phyloP scores from a whole-genome alignment of 805 yeast species.

The Candida maris region DNA sequence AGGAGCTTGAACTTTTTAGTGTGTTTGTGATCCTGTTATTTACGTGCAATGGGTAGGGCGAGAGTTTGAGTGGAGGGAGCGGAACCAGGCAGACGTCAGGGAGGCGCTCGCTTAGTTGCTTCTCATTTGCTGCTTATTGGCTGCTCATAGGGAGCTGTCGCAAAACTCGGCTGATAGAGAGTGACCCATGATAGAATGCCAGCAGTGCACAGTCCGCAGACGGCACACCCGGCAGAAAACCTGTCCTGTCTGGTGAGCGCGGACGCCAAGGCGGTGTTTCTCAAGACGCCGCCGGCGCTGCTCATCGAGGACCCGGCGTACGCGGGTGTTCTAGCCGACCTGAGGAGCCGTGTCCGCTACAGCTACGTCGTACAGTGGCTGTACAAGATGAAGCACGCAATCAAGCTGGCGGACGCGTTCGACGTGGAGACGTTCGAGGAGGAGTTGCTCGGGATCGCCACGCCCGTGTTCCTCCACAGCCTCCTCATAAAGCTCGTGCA shows the following conservation, averaged over 20 bases:
- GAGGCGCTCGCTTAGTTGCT: too few relatives aligned
- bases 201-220: constrained; percentile 4
- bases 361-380: constrained; percentile 53
- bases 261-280: constrained; percentile 34
- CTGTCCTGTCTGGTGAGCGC: constrained; percentile 30
- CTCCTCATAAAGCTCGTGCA: constrained; percentile 42
- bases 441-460: constrained; percentile 47
- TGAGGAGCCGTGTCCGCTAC: constrained; percentile 37
- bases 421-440: constrained; percentile 61
- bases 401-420: constrained; percentile 50
- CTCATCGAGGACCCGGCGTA: constrained; percentile 38
- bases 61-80: too few relatives aligned
- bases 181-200: constrained; percentile 3
- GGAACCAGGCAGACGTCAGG: too few relatives aligned
- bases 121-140: too few relatives aligned
- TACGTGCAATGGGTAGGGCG: too few relatives aligned
- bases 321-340: constrained; percentile 22
- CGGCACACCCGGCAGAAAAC: constrained; percentile 30
- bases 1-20: too few relatives aligned
- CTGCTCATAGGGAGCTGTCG: too few relatives aligned
- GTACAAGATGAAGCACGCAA: constrained; percentile 46
- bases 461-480: constrained; percentile 40
- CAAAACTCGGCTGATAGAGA: too few relatives aligned
- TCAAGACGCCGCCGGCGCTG: constrained; percentile 38
- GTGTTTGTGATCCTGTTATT: too few relatives aligned